Percentiles rank a stretch among this genome's conserved stretches.
Evolutionary conservation across 2,329 filamentous ascomycete species (phyloP).

Genomic region (Fusarium concolor): DNA sequence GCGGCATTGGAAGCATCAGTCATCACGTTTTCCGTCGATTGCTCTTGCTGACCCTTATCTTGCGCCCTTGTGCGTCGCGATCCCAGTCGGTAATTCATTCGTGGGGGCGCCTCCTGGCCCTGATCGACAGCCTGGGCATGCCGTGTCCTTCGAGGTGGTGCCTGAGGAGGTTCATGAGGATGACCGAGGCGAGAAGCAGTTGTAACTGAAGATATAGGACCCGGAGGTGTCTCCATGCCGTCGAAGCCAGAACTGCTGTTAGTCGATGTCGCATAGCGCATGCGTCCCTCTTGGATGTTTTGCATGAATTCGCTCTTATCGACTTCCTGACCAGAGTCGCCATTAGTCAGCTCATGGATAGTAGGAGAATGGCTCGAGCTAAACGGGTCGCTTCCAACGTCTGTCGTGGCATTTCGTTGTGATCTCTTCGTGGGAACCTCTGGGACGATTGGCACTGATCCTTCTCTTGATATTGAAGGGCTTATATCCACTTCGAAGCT

Average conservation of each 20-base stretch:
- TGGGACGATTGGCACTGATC: conserved; percentile 48
- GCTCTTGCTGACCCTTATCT: conserved; percentile 51
- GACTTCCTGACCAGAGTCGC: conserved; percentile 56
- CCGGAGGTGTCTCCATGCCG: conserved; percentile 70
- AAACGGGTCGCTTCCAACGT: conserved; percentile 63
- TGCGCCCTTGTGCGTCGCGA: conserved; percentile 57
- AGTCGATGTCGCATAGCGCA: conserved; percentile 56
- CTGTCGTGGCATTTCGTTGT: conserved; percentile 53
- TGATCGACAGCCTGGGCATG: conserved; percentile 65
- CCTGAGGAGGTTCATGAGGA: conserved; percentile 62
- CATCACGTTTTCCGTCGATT: conserved; percentile 54
- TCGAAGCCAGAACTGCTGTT: conserved; percentile 60
- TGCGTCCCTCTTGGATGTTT: conserved; percentile 64
- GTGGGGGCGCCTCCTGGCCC: conserved; percentile 70
- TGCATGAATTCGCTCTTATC: conserved; percentile 67
- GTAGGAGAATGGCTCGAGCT: conserved; percentile 57
- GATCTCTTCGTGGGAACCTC: conserved; percentile 59
- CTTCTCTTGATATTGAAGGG: conserved; percentile 53
- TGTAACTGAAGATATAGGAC: conserved; percentile 40
- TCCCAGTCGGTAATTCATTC: conserved; percentile 69
- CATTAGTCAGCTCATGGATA: conserved; percentile 57
- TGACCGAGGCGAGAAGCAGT: conserved; percentile 41
- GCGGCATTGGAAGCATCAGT: conserved; percentile 55
- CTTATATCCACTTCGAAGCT: conserved; percentile 56
- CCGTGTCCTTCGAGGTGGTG: conserved; percentile 64